Base-by-base conservation (phyloP, 108 stramenopile genomes). In the Nannochloropsis oceanica region DNA sequence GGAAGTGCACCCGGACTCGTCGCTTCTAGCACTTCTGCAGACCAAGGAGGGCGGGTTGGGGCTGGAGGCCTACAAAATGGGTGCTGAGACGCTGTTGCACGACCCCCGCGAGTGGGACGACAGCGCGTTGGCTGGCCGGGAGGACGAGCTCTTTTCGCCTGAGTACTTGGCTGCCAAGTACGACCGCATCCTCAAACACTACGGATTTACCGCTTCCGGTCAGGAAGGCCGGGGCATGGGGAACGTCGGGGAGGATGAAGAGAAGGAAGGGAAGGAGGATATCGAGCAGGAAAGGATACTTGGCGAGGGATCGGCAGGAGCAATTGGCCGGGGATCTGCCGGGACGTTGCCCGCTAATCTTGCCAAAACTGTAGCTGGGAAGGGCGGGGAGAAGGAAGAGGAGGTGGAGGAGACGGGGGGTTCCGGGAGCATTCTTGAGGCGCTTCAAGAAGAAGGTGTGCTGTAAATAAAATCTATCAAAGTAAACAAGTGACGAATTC, bases 1-100 rank as follows among this genome's bases (percentile, higher is more conserved):
- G 26, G 84, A 84, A 9, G 80, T 87, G 25, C 80, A 84, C 44
- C 83, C 87, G 27, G 87, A 87, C 22, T 79, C 81, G 50, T 27
- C 83, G 46, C 79, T 87, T 43, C 83, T 43, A 46, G 42, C 27
- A 11, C 87, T 87, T 2, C 9, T 73, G 59, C 59, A 73, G 59
- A 73, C 22, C 59, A 73, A 73, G 59, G 59, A 73, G n/a, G 59
- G 59, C 22, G 59, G 59, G 8, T 18, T 73, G 59, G 59, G 59
- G 22, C 59, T 73, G 2, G 59, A 73, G 59, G 59, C 59, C 59
- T 73, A 73, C 59, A 73, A 73, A 10, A 73, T 10, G 59, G 59
- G 59, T 10, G 59, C 59, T 9, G 59, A 73, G 59, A 73, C 59
- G 59, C 59, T 73, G 59, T 10, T 73, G n/a, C 59, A 73, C 59